A percentile compares a stretch with the other conserved stretches of the same genome.
Conservation (phyloP, 139 green algal genomes). For the Parachlorella kessleri region DNA sequence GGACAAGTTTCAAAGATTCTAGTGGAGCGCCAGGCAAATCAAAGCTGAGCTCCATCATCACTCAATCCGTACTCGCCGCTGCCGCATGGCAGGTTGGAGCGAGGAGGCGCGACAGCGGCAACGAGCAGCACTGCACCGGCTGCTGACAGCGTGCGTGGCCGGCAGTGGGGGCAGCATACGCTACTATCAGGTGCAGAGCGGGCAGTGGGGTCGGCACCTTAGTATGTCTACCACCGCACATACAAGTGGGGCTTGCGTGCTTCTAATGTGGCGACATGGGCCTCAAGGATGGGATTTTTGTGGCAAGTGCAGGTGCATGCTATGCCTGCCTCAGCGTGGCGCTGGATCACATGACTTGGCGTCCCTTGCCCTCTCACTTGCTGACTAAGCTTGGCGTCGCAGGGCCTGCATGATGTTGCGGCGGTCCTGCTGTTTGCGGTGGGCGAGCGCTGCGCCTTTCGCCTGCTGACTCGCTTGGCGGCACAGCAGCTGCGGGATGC, state of each 20-base stretch:
- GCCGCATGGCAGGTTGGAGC: conserved; percentile 32
- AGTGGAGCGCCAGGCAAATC: neutral
- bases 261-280: neutral
- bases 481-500: conserved; percentile 75
- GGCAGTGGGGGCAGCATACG: conserved; percentile 47
- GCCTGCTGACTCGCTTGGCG: conserved; percentile 60
- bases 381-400: conserved; percentile 12
- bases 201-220: neutral
- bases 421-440: conserved; percentile 81
- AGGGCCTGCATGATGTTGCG: conserved; percentile 90
- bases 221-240: neutral
- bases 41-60: too few species aligned
- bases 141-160: conserved; percentile 71
- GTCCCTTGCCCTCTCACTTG: too few species aligned
- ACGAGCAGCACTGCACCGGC: conserved; percentile 54
- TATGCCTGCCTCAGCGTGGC: neutral
- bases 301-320: neutral
- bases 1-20: neutral
- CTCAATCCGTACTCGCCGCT: too few species aligned
- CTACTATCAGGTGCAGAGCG: conserved; percentile 67
- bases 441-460: conserved; percentile 55
- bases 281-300: too few species aligned
- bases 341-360: neutral
- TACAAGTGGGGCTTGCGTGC: neutral
- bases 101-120: conserved; percentile 50